Evolutionary conservation across 371 early-diverging fungal genomes (phyloP).

Genomic region (Chytridium lagenaria): DNA sequence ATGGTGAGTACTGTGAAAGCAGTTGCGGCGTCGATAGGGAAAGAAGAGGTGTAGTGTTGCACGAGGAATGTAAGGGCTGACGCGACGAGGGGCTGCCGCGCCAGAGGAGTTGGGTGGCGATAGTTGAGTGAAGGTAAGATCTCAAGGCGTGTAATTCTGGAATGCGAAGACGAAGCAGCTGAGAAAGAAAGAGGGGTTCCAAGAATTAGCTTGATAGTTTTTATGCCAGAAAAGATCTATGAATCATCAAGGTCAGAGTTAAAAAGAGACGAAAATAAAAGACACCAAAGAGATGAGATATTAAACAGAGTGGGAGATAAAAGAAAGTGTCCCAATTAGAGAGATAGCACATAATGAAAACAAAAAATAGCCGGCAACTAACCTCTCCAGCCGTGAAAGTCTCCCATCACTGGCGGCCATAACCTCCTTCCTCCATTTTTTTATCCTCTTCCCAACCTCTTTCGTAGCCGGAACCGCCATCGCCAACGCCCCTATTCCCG

Average conservation of each 20-base stretch:
- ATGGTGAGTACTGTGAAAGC: constrained; percentile 37
- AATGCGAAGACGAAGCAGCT: background rate
- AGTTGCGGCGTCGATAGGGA: constrained; percentile 24
- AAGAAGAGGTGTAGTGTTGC: background rate
- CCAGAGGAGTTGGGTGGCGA: constrained; percentile 34
- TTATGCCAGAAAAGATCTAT: constrained; percentile 49
- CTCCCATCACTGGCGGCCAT: constrained; percentile 27
- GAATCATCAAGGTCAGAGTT: constrained; percentile 2
- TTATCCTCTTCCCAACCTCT: constrained; percentile 28
- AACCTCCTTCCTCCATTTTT: constrained; percentile 23
- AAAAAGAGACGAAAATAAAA: background rate
- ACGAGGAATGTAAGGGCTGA: constrained; percentile 28
- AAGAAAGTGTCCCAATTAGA: too few species aligned
- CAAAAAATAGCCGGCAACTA: too few species aligned
- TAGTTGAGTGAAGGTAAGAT: constrained; percentile 19
- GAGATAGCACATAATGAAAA: too few species aligned
- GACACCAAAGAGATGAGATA: constrained; percentile 29
- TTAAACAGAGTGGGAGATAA: too few species aligned
- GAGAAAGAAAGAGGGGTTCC: constrained; percentile 25
- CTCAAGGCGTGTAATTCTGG: constrained; percentile 22
- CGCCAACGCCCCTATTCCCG: constrained; percentile 32
- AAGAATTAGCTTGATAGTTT: constrained; percentile 42
- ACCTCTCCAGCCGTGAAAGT: too few species aligned
- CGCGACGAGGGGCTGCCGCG: constrained; percentile 32
- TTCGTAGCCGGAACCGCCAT: constrained; percentile 34